A percentile compares a stretch with the other conserved stretches of the same genome.
phyloP scores from a whole-genome alignment of 83 land plant species.

The Picea engelmannii region DNA sequence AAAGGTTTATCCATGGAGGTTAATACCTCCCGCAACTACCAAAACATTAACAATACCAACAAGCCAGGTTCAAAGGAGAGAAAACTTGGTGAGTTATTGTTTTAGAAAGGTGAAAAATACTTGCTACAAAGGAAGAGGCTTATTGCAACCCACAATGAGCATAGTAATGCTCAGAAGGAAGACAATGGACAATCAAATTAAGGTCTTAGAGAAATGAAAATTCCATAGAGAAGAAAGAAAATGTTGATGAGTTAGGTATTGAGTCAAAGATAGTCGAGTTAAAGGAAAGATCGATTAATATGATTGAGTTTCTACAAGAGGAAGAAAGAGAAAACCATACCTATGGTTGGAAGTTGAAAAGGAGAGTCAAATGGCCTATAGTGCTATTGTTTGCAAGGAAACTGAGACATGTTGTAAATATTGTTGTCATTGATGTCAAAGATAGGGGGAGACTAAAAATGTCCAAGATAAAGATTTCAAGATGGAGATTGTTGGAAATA shows the following conservation, averaged over 20 bases:
- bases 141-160: neutral
- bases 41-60: too few species aligned
- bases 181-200: too few species aligned
- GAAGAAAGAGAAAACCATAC: neutral
- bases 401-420: too few species aligned
- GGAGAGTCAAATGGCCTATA: neutral
- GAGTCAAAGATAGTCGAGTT: neutral
- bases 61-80: neutral
- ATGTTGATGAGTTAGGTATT: neutral
- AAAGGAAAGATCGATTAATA: neutral
- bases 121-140: neutral
- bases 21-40: too few species aligned
- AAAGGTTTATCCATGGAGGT: too few species aligned
- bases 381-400: neutral
- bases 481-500: too few species aligned
- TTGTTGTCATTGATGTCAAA: too few species aligned
- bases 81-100: neutral
- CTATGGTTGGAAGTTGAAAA: neutral
- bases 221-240: neutral
- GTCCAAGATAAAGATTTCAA: too few species aligned
- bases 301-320: neutral
- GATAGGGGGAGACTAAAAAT: too few species aligned
- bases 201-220: neutral
- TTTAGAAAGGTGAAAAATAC: neutral
- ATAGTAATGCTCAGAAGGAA: too few species aligned